Evolutionary conservation across 2,329 filamentous ascomycete genomes (phyloP), one percentile per base, ranked within the genome.

Genomic region (Akanthomyces uredinophilus): DNA sequence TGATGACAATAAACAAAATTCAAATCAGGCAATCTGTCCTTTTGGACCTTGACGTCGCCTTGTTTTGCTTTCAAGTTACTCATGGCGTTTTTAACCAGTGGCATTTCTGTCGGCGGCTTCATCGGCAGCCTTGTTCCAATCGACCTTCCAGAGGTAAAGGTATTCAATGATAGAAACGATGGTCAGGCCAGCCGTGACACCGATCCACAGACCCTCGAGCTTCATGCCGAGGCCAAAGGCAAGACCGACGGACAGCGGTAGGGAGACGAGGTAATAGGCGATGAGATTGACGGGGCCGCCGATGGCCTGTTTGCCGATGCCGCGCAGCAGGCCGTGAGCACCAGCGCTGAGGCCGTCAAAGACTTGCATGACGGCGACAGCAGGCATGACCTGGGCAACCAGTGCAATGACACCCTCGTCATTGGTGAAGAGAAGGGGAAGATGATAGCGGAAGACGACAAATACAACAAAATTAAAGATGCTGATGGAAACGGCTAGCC

Each of bases 241-340:
- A 0, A 89, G 85, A 5, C 83, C 85, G 66, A 97, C 89, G 44
- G 88, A 91, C 39, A 96, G 85, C 0, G 95, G 94, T 74, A 98
- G 81, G 0, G 91, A 94, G 29, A 98, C 82, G 20, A 84, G 78
- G 74, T 98, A 99, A 77, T 97, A 97, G 24, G 88, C 88, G 55
- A 92, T 85, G 2, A 98, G 77, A 70, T 95, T 96, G 8, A 93
- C 87, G 68, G 94, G 96, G 0, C 94, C 93, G 14, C 94, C 94
- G 62, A 98, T 87, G 66, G 92, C 87, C 74, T 98, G 94, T 63
- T 90, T 86, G 3, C 95, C 95, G 18, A 98, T 84, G 14, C 94
- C 94, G 47, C 95, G 84, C 32, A 98, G 81, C 44, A 97, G 81
- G 32, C 93, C 94, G 70, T 95, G 93, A 62, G 90, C 92, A 44